Conservation (phyloP, 345 rosid species). For the Salix koriyanagi region DNA sequence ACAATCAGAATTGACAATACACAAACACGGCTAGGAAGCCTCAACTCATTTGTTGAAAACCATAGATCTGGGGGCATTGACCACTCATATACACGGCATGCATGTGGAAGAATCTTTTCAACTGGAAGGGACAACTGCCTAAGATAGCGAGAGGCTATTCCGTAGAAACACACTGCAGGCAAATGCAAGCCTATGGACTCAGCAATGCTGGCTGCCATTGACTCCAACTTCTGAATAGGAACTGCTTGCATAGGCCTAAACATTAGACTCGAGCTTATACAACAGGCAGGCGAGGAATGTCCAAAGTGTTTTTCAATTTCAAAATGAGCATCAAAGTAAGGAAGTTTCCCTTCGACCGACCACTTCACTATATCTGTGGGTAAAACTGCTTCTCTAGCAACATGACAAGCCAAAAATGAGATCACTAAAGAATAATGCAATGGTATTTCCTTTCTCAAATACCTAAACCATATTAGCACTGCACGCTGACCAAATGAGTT, state of each 20-base stretch:
- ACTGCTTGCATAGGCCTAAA: constrained; percentile 49
- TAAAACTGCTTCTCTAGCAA: constrained; percentile 59
- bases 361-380: constrained; percentile 68
- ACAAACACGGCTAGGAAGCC: constrained; percentile 62
- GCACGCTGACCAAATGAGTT: constrained; percentile 57
- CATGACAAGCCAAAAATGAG: constrained; percentile 69
- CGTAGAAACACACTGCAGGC: constrained; percentile 70
- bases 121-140: constrained; percentile 47
- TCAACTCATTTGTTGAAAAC: constrained; percentile 54
- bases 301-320: constrained; percentile 57
- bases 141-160: constrained; percentile 55
- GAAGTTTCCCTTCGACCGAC: constrained; percentile 70
- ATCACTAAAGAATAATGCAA: constrained; percentile 57
- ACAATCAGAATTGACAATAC: constrained; percentile 61
- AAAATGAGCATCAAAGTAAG: constrained; percentile 55
- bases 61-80: constrained; percentile 72
- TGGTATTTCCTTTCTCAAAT: constrained; percentile 48
- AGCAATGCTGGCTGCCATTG: constrained; percentile 58
- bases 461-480: constrained; percentile 56
- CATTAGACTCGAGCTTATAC: constrained; percentile 55
- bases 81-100: constrained; percentile 57
- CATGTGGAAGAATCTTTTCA: constrained; percentile 50
- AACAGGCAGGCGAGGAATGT: constrained; percentile 49
- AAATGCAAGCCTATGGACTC: constrained; percentile 56
- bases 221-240: constrained; percentile 54